These are phyloP conservation scores for Mortierella sp. DNA, from an alignment of 371 early-diverging fungal genomes.

Conservation along the genomic window DNA sequence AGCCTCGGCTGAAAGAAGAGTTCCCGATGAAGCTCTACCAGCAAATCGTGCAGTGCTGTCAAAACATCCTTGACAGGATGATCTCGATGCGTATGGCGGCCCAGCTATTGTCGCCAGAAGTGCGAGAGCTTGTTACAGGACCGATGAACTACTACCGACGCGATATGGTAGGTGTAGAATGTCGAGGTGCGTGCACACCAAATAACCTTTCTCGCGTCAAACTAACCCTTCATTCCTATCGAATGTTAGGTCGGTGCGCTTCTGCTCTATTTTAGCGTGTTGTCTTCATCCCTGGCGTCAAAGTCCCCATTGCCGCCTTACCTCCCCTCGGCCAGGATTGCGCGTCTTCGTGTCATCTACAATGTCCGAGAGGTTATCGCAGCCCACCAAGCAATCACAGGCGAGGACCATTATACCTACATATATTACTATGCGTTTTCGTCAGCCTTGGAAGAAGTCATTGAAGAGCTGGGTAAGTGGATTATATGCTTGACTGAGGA, in stretches of 20 bases:
- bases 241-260: conserved; percentile 39
- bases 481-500: background rate
- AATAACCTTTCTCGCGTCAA: background rate
- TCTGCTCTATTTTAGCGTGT: conserved; percentile 54
- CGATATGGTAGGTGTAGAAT: conserved; percentile 57
- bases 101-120: conserved; percentile 58
- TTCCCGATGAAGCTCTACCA: conserved; percentile 67
- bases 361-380: conserved; percentile 54
- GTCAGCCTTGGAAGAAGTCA: conserved; percentile 61
- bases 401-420: conserved; percentile 51
- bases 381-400: conserved; percentile 35
- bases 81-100: conserved; percentile 64
- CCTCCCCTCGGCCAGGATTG: conserved; percentile 65
- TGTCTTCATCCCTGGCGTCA: conserved; percentile 61
- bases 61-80: conserved; percentile 66
- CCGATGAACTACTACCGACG: conserved; percentile 59
- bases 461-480: conserved; percentile 63
- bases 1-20: conserved; percentile 68
- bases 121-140: conserved; percentile 49
- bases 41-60: conserved; percentile 64
- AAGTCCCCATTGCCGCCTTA: conserved; percentile 68
- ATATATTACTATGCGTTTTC: conserved; percentile 54
- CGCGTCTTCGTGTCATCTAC: conserved; percentile 61
- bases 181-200: background rate
- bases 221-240: background rate